phyloP scores from a whole-genome alignment of 768 basidiomycete genomes.

The Serendipita sp. region DNA sequence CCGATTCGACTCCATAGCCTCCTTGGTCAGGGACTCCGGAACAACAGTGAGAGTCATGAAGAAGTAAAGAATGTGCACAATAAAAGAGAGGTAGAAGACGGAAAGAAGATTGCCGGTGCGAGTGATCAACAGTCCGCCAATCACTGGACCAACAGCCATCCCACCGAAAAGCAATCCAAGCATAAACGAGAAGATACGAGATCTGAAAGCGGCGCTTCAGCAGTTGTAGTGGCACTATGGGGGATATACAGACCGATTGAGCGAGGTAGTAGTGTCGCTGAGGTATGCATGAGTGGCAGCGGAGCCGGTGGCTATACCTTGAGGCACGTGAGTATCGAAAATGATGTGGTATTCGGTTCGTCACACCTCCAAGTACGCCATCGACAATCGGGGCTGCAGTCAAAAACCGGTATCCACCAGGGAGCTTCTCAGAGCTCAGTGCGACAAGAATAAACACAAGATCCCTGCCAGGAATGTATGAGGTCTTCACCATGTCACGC shows the following conservation, averaged over 20 bases:
- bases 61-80: slow-evolving; percentile 35
- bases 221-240: background rate
- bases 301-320: slow-evolving; percentile 35
- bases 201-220: slow-evolving; percentile 26
- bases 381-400: slow-evolving; percentile 49
- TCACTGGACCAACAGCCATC: slow-evolving; percentile 59
- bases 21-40: slow-evolving; percentile 59
- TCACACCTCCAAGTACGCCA: slow-evolving; percentile 56
- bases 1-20: slow-evolving; percentile 26
- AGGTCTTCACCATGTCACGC: background rate
- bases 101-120: slow-evolving; percentile 38
- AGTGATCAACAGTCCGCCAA: slow-evolving; percentile 52
- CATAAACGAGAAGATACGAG: slow-evolving; percentile 46
- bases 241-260: slow-evolving; percentile 29
- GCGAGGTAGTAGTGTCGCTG: slow-evolving; percentile 46
- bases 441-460: slow-evolving; percentile 52
- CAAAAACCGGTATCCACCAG: slow-evolving; percentile 73
- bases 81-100: slow-evolving; percentile 54
- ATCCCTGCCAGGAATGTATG: slow-evolving; percentile 26
- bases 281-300: slow-evolving; percentile 51
- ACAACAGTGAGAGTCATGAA: slow-evolving; percentile 40
- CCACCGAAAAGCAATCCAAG: slow-evolving; percentile 58
- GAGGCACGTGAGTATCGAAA: slow-evolving; percentile 12
- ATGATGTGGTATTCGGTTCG: slow-evolving; percentile 7
- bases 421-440: slow-evolving; percentile 39